phyloP scores from a whole-genome alignment of 495 filamentous ascomycete species.

The Xeromyces bisporus region DNA sequence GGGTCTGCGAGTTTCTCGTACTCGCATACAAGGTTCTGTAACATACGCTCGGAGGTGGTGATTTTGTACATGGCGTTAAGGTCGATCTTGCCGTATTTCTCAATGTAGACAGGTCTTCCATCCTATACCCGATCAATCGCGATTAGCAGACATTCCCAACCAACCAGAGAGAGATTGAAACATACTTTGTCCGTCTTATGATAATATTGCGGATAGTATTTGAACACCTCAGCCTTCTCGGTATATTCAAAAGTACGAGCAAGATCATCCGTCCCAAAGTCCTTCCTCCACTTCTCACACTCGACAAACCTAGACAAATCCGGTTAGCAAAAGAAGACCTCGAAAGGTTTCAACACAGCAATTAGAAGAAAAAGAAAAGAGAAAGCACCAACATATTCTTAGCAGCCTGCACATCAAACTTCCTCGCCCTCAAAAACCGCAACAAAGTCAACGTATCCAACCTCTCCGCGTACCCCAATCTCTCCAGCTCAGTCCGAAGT shows the following conservation, averaged over 20 bases:
- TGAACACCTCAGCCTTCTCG: slow-evolving; percentile 74
- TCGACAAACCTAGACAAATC: slow-evolving; percentile 57
- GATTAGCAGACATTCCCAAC: neutral
- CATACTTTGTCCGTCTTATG: slow-evolving; percentile 94
- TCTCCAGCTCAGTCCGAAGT: slow-evolving; percentile 69
- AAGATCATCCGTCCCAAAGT: slow-evolving; percentile 74
- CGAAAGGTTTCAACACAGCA: slow-evolving; percentile 1
- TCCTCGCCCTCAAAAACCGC: slow-evolving; percentile 81
- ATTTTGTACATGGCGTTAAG: slow-evolving; percentile 80
- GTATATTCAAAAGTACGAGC: slow-evolving; percentile 67
- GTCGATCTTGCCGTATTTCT: slow-evolving; percentile 88
- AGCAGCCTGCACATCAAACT: slow-evolving; percentile 71
- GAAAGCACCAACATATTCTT: slow-evolving; percentile 62
- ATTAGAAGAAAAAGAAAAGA: neutral
- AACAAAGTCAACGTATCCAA: slow-evolving; percentile 85
- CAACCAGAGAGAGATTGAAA: neutral
- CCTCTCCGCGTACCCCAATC: slow-evolving; percentile 63
- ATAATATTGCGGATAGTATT: slow-evolving; percentile 97
- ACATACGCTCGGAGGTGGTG: slow-evolving; percentile 82
- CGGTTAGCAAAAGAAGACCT: neutral
- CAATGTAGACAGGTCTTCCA: slow-evolving; percentile 91
- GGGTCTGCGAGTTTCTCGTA: slow-evolving; percentile 94
- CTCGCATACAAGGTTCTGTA: slow-evolving; percentile 86
- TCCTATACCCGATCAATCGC: slow-evolving; percentile 51
- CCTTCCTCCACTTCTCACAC: slow-evolving; percentile 78